Conservation (phyloP, 1,284 basidiomycete species). For the Anthracocystis setariae region DNA sequence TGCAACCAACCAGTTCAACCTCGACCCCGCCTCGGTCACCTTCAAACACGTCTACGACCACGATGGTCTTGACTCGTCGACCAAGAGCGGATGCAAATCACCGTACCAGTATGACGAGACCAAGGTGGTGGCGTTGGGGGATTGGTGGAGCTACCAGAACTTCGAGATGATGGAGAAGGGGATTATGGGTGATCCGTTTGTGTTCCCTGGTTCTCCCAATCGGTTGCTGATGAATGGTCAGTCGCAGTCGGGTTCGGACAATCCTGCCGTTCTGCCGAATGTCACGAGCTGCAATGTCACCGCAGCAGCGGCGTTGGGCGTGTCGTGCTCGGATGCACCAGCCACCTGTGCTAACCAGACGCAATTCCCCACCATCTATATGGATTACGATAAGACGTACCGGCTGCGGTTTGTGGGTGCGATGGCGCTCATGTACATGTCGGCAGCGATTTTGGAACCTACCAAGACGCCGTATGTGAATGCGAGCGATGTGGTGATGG, state of each 20-base stretch:
- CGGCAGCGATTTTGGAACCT: slow-evolving; percentile 22
- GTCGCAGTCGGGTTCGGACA: not conserved
- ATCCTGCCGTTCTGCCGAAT: not conserved
- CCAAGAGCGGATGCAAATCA: slow-evolving; percentile 6
- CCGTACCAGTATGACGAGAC: slow-evolving; percentile 46
- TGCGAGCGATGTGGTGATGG: not conserved
- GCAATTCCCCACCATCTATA: slow-evolving; percentile 23
- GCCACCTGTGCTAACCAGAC: not conserved
- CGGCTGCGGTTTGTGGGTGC: slow-evolving; percentile 46
- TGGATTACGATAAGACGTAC: slow-evolving; percentile 51
- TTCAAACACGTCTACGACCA: slow-evolving; percentile 11
- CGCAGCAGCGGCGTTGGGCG: not conserved
- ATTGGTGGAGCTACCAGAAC: slow-evolving; percentile 40
- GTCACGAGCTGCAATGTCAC: slow-evolving; percentile 37
- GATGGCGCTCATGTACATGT: slow-evolving; percentile 32
- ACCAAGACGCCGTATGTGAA: slow-evolving; percentile 9
- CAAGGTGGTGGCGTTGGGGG: slow-evolving; percentile 39
- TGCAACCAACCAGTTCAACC: not conserved
- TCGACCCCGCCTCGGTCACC: not conserved
- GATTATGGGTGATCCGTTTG: slow-evolving; percentile 44
- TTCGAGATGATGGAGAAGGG: slow-evolving; percentile 17
- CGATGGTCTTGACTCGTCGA: not conserved
- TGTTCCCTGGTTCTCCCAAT: slow-evolving; percentile 53
- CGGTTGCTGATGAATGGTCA: slow-evolving; percentile 54
- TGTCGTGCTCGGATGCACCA: slow-evolving; percentile 12